Evolutionary conservation across 106 monocot genomes (phyloP), one percentile per base, ranked within the genome.

Genomic region (Hemerocallis citrina): DNA sequence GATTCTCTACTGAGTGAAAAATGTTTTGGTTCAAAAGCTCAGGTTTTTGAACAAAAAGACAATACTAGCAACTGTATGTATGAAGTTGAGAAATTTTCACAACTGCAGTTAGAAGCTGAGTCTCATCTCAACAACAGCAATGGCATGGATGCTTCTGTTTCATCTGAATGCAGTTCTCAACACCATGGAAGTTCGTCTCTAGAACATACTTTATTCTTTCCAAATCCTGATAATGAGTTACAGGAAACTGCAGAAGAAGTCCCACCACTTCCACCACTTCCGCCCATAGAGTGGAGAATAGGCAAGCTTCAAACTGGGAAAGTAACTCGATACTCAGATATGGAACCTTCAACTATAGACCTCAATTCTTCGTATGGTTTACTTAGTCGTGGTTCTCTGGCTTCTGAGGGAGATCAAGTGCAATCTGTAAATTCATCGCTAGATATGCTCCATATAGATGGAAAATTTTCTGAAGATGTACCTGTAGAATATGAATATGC

Each of bases 221-320:
- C 20, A 6, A 27, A 19, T 46, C 21, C 35, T 23, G 24, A 38
- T 36, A 22, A n/a, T 33, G 3, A 44, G 1, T 34, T 42, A 21
- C 32, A 54, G 34, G 50, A 64, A 36, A 34, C 6, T 64, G 19
- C 65, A 20, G 66, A 81, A 51, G 83, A 85, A 54, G 47, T 70
- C 38, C 83, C 80, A 48, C 94, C 92, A 43, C 76, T 83, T 59
- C 93, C 83, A 10, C 83, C 89, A 36, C 81, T 89, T 42, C 94
- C 85, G 11, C 89, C 94, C 12, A 34, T 95, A 43, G 72, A 81
- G 42, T 95, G 94, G 94, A 95, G 82, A 74, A 67, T 63, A 42
- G 82, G 78, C 66, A 95, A 83, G 66, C 64, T 68, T 56, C 68
- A 39, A 22, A 43, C 49, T 10, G 69, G 74, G 4, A 52, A 74